Conservation (phyloP, 2,329 filamentous ascomycete species). For the Huntiella decipiens region DNA sequence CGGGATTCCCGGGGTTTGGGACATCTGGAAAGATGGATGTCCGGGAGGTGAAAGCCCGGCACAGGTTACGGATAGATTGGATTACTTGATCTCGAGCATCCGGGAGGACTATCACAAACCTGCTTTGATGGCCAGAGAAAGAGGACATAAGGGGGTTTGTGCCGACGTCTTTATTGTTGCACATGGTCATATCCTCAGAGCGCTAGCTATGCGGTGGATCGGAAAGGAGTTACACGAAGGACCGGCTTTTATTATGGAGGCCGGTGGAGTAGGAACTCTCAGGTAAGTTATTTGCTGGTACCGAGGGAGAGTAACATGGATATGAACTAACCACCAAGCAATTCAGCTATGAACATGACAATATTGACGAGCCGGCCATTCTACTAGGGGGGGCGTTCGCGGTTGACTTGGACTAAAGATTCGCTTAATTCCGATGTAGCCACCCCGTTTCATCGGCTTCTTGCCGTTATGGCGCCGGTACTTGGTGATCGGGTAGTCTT, state of each 20-base stretch:
- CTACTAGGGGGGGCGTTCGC: slow-evolving; percentile 55
- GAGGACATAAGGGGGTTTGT: background rate
- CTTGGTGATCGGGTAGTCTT: no score
- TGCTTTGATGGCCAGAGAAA: slow-evolving; percentile 25
- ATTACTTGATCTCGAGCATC: slow-evolving; percentile 59
- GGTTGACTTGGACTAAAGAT: slow-evolving; percentile 19
- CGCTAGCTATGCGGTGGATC: slow-evolving; percentile 76
- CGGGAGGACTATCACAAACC: slow-evolving; percentile 43
- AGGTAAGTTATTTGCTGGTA: slow-evolving; percentile 45
- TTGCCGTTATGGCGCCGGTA: no score
- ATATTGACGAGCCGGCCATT: slow-evolving; percentile 59
- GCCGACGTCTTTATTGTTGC: slow-evolving; percentile 46
- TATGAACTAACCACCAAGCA: slow-evolving; percentile 16
- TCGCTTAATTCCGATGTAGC: no score
- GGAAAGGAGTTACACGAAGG: slow-evolving; percentile 55
- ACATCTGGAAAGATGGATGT: slow-evolving; percentile 82
- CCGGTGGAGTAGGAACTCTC: slow-evolving; percentile 64
- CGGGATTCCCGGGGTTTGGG: slow-evolving; percentile 45
- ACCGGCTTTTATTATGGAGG: slow-evolving; percentile 67
- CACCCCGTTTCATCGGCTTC: no score
- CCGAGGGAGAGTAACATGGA: slow-evolving; percentile 60
- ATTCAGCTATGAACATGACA: slow-evolving; percentile 59
- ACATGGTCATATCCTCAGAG: slow-evolving; percentile 75
- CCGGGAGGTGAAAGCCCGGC: slow-evolving; percentile 62
- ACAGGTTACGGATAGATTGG: slow-evolving; percentile 53